These are phyloP conservation scores for Clarireedia hainanense DNA, from an alignment of 2,329 filamentous ascomycete species.

Conservation along the genomic window DNA sequence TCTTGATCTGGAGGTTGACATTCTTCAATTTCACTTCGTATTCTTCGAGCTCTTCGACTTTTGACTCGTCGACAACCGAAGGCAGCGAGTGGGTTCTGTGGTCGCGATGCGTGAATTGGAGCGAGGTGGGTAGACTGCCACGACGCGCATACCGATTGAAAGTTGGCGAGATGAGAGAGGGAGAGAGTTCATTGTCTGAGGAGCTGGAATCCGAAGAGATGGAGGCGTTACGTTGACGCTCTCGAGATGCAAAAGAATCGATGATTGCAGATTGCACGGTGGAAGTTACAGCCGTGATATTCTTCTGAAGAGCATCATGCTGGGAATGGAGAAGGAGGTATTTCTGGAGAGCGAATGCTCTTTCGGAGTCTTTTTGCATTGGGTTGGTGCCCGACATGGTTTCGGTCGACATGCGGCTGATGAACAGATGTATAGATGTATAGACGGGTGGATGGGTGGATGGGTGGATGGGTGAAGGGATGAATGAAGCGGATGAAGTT, in stretches of 20 bases:
- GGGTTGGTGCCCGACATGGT: slow-evolving; percentile 10
- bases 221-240: slow-evolving; percentile 8
- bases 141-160: not conserved
- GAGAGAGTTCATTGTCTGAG: not conserved
- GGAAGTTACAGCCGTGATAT: slow-evolving; percentile 22
- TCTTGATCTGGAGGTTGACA: slow-evolving; percentile 45
- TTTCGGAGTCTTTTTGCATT: slow-evolving; percentile 20
- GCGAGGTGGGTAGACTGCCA: not conserved
- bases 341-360: slow-evolving; percentile 30
- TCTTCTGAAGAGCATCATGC: slow-evolving; percentile 29
- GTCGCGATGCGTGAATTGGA: not conserved
- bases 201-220: slow-evolving; percentile 5
- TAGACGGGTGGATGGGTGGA: too few relatives aligned
- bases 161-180: slow-evolving; percentile 8
- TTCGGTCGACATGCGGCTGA: too few relatives aligned
- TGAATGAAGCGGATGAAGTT: too few relatives aligned
- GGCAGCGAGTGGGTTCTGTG: slow-evolving; percentile 20
- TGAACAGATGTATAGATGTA: too few relatives aligned
- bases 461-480: too few relatives aligned
- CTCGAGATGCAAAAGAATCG: slow-evolving; percentile 3
- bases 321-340: slow-evolving; percentile 30
- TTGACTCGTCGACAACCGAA: slow-evolving; percentile 18
- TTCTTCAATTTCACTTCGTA: slow-evolving; percentile 34
- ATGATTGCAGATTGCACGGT: slow-evolving; percentile 5
- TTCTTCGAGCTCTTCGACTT: slow-evolving; percentile 23